These are phyloP conservation scores for Verticillium albo-atrum DNA, from an alignment of 2,329 filamentous ascomycete genomes.

Conservation along the genomic window DNA sequence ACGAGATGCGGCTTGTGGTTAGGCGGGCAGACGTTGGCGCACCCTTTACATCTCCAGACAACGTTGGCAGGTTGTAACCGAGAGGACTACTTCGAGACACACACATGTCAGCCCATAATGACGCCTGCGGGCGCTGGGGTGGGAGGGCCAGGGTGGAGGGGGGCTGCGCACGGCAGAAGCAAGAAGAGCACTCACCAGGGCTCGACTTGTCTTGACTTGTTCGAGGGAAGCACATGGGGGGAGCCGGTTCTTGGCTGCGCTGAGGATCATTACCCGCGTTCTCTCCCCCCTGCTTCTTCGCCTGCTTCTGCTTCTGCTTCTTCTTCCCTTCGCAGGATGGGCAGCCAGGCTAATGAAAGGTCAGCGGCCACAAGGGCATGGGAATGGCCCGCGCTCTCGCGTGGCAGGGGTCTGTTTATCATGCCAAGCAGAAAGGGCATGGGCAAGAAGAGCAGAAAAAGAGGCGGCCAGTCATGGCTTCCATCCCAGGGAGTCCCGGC, in stretches of 20 bases:
- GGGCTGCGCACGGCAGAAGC: background rate
- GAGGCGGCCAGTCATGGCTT: constrained; percentile 1
- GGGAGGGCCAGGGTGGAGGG: background rate
- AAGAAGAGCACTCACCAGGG: background rate
- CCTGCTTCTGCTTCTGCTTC: background rate
- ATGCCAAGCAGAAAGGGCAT: background rate
- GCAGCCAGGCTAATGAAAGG: background rate
- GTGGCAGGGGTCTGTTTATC: constrained; percentile 7
- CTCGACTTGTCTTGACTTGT: no score
- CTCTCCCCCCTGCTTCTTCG: background rate
- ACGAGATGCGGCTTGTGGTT: background rate
- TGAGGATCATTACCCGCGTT: background rate
- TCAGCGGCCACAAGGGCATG: background rate
- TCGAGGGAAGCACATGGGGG: no score
- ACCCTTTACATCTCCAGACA: background rate
- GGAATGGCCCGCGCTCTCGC: constrained; percentile 3
- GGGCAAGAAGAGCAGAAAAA: background rate
- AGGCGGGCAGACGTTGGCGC: background rate
- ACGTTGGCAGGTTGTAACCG: background rate
- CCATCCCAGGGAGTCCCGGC: constrained; percentile 6
- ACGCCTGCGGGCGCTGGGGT: background rate
- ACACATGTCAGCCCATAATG: background rate
- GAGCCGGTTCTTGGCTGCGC: background rate
- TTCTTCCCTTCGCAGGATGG: background rate
- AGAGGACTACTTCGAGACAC: background rate